Percentiles rank a stretch among this genome's conserved stretches.
phyloP scores from a whole-genome alignment of 352 stramenopile species.

The Globisporangium viniferum region DNA sequence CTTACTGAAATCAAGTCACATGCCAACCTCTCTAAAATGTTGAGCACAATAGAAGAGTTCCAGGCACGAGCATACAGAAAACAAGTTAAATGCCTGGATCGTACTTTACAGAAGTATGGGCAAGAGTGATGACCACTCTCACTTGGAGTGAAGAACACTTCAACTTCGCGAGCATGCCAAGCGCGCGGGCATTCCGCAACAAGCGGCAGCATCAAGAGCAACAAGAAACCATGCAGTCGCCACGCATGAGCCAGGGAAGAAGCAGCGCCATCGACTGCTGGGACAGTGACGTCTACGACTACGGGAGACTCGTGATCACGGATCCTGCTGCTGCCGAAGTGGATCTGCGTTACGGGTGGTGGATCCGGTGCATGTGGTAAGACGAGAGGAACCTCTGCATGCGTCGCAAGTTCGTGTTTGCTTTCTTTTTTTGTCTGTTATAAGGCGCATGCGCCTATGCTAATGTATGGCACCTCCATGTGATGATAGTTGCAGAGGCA shows the following conservation, averaged over 20 bases:
- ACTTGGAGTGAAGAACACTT: neutral
- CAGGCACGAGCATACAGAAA: too few species aligned
- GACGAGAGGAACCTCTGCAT: neutral
- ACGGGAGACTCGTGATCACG: conserved; percentile 29
- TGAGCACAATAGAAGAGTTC: too few species aligned
- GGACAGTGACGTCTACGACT: conserved; percentile 50
- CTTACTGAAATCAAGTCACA: too few species aligned
- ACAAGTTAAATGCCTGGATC: too few species aligned
- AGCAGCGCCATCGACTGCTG: conserved; percentile 16
- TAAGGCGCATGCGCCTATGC: neutral
- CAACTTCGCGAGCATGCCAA: conserved; percentile 14
- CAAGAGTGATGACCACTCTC: too few species aligned
- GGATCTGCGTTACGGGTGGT: conserved; percentile 39
- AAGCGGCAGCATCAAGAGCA: conserved; percentile 2
- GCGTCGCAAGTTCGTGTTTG: neutral
- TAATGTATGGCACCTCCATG: neutral
- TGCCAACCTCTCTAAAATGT: too few species aligned
- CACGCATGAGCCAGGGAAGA: conserved; percentile 5
- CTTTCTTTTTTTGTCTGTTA: neutral
- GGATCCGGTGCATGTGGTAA: conserved; percentile 54
- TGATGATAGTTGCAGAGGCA: conserved; percentile 26
- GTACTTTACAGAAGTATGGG: too few species aligned
- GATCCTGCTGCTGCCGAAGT: conserved; percentile 37
- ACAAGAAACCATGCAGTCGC: neutral
- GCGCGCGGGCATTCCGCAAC: conserved; percentile 9